Base-by-base conservation (phyloP, 1,284 basidiomycete genomes). In the Naganishia sp. region DNA sequence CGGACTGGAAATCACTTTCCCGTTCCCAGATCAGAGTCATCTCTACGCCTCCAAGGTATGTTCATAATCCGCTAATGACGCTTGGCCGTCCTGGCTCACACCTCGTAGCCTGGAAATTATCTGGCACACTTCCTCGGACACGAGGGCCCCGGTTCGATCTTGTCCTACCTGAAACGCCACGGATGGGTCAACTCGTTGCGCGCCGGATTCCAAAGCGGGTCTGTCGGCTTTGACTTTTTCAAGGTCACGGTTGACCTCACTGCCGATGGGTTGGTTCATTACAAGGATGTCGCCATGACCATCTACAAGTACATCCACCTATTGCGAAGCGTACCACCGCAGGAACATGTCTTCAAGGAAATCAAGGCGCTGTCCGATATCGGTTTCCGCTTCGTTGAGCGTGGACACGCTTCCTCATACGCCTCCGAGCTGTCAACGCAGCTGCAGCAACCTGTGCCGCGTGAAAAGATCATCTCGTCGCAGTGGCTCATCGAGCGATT, bases 101-200 rank as follows among this genome's bases (percentile, higher is more conserved):
- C 68, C 21, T 60, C 64, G 33, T 71, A 85, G 82, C 95, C 96
- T 1, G 86, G 84, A 3, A 81, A 86, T 69, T 90, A 94, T 77
- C 76, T 99, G 21, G 84, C 87, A 2, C 92, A 97, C 78, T 88
- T 96, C 75, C 80, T 97, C 55, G 96, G 96, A 0, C 95, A 99
- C 77, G 97, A 99, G 81, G 97, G 96, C 3, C 87, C 90, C 45
- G 96, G 96, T 1, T 97, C 94, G 0, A 82, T 99, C 49, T 85
- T 94, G 71, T 92, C 92, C 1, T 92, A 94, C 78, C 83, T 99
- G 69, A 99, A 98, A 82, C 83, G 85, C 71, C 89, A 90, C 75
- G 93, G 94, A 5, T 98, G 94, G 94, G 86, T 90, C 57, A 94
- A 90, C 65, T 83, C 84, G 25, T 82, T 99, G 54, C 87, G 85